phyloP scores from a whole-genome alignment of 2,329 filamentous ascomycete species.

The Colletotrichum scovillei region DNA sequence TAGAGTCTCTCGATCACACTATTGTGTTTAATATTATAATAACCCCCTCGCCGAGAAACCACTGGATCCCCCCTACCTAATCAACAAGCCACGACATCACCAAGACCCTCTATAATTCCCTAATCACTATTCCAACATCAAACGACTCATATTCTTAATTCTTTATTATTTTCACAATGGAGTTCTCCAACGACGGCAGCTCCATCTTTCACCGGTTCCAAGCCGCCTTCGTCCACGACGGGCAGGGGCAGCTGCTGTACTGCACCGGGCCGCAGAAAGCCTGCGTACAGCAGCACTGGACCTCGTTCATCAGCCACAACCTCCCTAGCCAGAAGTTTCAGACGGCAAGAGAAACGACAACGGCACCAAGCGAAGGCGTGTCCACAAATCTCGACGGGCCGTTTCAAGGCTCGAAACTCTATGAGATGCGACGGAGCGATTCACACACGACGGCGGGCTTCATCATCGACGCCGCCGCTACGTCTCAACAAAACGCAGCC shows the following conservation, averaged over 20 bases:
- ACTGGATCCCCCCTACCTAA: background rate
- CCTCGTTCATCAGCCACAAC: background rate
- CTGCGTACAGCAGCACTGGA: conserved; percentile 23
- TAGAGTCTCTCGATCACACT: background rate
- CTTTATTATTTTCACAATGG: conserved; percentile 13
- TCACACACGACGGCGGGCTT: conserved; percentile 10
- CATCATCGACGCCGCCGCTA: conserved; percentile 4
- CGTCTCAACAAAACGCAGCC: conserved; percentile 5
- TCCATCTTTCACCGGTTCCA: conserved; percentile 35
- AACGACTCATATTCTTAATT: background rate
- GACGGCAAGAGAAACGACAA: conserved; percentile 4
- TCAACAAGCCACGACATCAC: background rate
- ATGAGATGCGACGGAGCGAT: conserved; percentile 14
- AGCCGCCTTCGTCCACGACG: conserved; percentile 29
- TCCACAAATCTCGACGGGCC: conserved; percentile 14
- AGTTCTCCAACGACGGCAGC: conserved; percentile 33
- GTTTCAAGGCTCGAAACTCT: conserved; percentile 14
- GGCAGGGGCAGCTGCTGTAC: conserved; percentile 25
- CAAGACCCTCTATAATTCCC: conserved; percentile 1
- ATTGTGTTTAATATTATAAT: conserved; percentile 10
- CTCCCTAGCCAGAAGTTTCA: conserved; percentile 12
- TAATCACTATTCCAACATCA: background rate
- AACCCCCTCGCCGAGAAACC: background rate
- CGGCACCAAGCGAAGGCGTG: background rate
- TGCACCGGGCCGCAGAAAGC: conserved; percentile 18